phyloP scores from a whole-genome alignment of 176 grass and related monocot genomes.

The Thinopyrum elongatum region DNA sequence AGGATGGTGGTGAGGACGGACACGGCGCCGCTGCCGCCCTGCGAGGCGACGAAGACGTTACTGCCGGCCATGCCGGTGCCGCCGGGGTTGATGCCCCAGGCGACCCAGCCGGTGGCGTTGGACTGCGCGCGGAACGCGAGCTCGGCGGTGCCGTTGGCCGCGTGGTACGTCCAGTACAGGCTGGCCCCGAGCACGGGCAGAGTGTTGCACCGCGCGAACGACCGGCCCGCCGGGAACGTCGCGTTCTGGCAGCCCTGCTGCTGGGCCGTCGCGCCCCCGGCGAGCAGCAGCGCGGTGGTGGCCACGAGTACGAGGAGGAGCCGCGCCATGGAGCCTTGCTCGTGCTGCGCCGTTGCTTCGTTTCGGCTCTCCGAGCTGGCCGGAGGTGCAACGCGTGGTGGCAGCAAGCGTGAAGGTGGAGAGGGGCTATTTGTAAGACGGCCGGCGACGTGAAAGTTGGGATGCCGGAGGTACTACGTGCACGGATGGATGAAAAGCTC shows the following conservation, averaged over 20 bases:
- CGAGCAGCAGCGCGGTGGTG: not conserved
- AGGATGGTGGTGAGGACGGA: conserved; percentile 41
- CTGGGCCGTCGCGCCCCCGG: not conserved
- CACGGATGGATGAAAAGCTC: not conserved
- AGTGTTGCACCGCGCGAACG: conserved; percentile 46
- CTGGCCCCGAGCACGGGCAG: conserved; percentile 54
- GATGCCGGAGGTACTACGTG: not conserved
- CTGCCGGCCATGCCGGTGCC: conserved; percentile 50
- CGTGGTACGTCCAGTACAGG: conserved; percentile 82
- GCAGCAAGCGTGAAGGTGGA: not conserved
- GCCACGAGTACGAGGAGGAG: not conserved
- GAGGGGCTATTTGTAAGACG: not conserved
- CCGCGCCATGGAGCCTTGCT: conserved; percentile 18
- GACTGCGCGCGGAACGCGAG: conserved; percentile 65
- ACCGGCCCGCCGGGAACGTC: conserved; percentile 45
- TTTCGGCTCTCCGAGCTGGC: not conserved
- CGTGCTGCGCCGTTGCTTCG: not conserved
- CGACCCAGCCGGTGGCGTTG: conserved; percentile 45
- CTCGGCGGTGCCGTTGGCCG: conserved; percentile 45
- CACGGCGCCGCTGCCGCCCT: conserved; percentile 13
- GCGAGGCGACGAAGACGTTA: conserved; percentile 63
- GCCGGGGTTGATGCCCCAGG: conserved; percentile 82
- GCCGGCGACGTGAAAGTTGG: not conserved
- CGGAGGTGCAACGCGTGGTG: not conserved
- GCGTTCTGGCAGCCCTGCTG: conserved; percentile 36